Evolutionary conservation across 2,329 filamentous ascomycete species (phyloP).

Genomic region (Dendrostoma leiphaemia): DNA sequence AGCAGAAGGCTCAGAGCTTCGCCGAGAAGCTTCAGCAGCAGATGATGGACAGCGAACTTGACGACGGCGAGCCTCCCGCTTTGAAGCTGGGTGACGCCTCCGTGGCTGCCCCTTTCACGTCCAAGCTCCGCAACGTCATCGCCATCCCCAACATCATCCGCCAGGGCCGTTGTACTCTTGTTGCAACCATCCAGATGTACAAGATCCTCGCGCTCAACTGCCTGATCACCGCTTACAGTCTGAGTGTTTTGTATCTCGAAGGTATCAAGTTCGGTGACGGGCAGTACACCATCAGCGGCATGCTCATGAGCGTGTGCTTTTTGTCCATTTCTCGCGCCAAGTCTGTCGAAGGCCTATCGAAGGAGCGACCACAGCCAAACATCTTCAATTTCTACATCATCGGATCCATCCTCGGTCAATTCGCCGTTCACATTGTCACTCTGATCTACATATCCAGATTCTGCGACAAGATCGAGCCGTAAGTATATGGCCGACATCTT

Average conservation of each 20-base stretch:
- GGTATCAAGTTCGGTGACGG: constrained; percentile 99
- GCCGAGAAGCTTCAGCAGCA: constrained; percentile 82
- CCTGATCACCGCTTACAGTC: constrained; percentile 93
- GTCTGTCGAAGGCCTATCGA: constrained; percentile 91
- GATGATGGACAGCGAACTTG: constrained; percentile 88
- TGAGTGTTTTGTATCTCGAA: constrained; percentile 94
- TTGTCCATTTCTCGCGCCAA: constrained; percentile 96
- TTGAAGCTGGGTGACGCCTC: constrained; percentile 98
- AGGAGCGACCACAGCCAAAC: constrained; percentile 95
- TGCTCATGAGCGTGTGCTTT: constrained; percentile 99
- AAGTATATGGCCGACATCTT: constrained; percentile 40
- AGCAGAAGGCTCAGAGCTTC: constrained; percentile 71
- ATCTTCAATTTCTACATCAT: constrained; percentile 99
- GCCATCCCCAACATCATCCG: constrained; percentile 98
- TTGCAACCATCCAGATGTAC: constrained; percentile 99
- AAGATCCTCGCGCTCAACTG: constrained; percentile 98
- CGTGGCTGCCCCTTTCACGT: constrained; percentile 95
- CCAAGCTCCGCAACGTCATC: constrained; percentile 94
- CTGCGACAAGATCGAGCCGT: constrained; percentile 84
- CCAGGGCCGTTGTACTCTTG: constrained; percentile 93
- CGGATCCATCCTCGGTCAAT: constrained; percentile 93
- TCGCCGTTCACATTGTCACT: constrained; percentile 91
- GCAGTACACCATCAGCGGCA: constrained; percentile 97
- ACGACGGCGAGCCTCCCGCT: constrained; percentile 86
- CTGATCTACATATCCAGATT: constrained; percentile 91